Conservation (phyloP, 2,329 filamentous ascomycete species). For the Arachnomyces sp. region DNA sequence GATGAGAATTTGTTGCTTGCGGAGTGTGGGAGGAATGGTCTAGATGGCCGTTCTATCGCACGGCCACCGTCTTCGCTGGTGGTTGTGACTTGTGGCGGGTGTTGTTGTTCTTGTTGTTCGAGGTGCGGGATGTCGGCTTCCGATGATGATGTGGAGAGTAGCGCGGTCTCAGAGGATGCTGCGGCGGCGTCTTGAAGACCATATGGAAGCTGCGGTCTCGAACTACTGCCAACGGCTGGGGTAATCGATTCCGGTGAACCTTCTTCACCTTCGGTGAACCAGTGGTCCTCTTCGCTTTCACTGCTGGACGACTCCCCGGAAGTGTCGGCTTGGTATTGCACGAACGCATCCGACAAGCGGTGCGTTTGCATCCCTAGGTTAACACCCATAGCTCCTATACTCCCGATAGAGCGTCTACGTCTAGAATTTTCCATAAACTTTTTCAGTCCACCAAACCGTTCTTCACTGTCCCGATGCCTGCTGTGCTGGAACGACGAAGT, state of each 20-base stretch:
- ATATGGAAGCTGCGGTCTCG: not conserved
- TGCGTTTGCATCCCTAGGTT: conserved; percentile 70
- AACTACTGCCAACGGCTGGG: conserved; percentile 3
- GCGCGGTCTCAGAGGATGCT: conserved; percentile 2
- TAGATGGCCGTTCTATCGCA: conserved; percentile 12
- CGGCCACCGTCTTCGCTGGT: conserved; percentile 6
- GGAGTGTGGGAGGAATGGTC: conserved; percentile 22
- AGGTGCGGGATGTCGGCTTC: not conserved
- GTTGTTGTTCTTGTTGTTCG: conserved; percentile 4
- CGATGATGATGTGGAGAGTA: conserved; percentile 4
- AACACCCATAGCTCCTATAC: conserved; percentile 48
- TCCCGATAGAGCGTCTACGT: conserved; percentile 42
- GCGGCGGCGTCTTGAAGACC: conserved; percentile 3
- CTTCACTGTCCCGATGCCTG: conserved; percentile 32
- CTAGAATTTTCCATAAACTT: conserved; percentile 55
- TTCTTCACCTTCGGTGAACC: conserved; percentile 29
- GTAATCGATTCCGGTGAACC: conserved; percentile 13
- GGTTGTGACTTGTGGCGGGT: conserved; percentile 7
- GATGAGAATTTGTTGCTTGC: conserved; percentile 54
- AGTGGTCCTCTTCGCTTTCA: conserved; percentile 35
- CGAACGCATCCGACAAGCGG: conserved; percentile 55
- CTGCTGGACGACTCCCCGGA: conserved; percentile 37
- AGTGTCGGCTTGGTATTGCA: conserved; percentile 42
- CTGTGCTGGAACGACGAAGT: conserved; percentile 45
- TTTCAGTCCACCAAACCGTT: conserved; percentile 50